Evolutionary conservation across 192 early-diverging fungal species (phyloP).

Genomic region (Entrophospora sp.): DNA sequence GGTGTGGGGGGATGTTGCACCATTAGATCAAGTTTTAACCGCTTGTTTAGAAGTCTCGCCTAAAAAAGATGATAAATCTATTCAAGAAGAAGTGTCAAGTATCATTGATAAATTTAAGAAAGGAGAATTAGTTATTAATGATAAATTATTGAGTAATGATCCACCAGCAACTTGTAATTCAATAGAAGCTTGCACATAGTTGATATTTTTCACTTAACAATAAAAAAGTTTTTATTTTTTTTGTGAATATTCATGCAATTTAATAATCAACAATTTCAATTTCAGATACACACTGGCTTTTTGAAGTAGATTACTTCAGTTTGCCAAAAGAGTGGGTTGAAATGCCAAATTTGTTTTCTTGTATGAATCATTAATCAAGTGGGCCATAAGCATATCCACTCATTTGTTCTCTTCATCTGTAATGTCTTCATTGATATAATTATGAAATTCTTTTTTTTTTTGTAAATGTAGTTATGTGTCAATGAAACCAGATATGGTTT

Average conservation of each 20-base stretch:
- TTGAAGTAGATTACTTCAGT: not conserved
- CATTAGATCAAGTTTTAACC: conserved; percentile 26
- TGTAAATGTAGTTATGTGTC: not conserved
- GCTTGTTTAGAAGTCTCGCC: conserved; percentile 20
- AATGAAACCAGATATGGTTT: not conserved
- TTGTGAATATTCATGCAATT: too few relatives aligned
- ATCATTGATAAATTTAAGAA: too few relatives aligned
- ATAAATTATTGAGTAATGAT: too few relatives aligned
- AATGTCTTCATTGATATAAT: not conserved
- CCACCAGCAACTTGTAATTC: too few relatives aligned
- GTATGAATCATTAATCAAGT: conserved; percentile 9
- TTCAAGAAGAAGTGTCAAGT: too few relatives aligned
- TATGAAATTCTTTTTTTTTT: not conserved
- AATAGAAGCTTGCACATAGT: too few relatives aligned
- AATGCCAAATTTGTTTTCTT: not conserved
- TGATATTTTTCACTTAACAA: too few relatives aligned
- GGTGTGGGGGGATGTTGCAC: conserved; percentile 37
- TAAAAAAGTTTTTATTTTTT: too few relatives aligned
- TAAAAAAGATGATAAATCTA: not conserved
- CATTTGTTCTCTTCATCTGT: not conserved
- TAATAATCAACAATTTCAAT: not conserved
- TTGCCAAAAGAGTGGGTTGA: conserved; percentile 10
- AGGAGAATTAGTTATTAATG: too few relatives aligned
- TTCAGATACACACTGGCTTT: not conserved
- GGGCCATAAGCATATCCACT: not conserved